A percentile compares a stretch with the other conserved stretches of the same genome.
These are phyloP conservation scores for Blastocystis hominis DNA, from an alignment of 352 stramenopile genomes.

Conservation along the genomic window DNA sequence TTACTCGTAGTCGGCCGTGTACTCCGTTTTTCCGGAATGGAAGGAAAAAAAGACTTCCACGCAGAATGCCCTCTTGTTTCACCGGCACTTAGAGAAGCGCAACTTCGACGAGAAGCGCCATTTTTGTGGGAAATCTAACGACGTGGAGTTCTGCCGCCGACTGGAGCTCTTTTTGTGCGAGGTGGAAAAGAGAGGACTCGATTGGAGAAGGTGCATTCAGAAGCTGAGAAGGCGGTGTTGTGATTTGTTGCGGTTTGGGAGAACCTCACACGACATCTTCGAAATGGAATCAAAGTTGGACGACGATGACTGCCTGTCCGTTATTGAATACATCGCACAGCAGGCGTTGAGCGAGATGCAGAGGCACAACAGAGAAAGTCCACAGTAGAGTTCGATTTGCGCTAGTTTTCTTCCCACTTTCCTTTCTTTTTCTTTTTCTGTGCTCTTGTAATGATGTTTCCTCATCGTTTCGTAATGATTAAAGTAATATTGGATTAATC, in stretches of 20 bases:
- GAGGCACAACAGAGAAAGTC: too few relatives aligned
- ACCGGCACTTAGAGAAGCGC: neutral
- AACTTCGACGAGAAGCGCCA: constrained; percentile 13
- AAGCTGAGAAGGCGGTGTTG: constrained; percentile 31
- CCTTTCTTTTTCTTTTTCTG: too few relatives aligned
- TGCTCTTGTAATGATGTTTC: too few relatives aligned
- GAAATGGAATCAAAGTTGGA: neutral
- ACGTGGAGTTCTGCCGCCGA: neutral
- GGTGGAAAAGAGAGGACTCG: neutral
- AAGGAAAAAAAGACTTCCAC: constrained; percentile 17
- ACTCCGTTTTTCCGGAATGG: constrained; percentile 27
- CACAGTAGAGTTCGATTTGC: too few relatives aligned
- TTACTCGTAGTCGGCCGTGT: neutral
- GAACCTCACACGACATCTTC: neutral
- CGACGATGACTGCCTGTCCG: neutral
- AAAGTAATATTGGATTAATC: neutral
- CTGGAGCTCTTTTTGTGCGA: constrained; percentile 17
- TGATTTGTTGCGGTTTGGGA: constrained; percentile 16
- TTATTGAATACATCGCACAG: constrained; percentile 13
- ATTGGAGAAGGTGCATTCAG: constrained; percentile 31
- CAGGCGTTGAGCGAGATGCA: neutral
- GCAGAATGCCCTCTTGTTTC: neutral
- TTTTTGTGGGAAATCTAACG: neutral
- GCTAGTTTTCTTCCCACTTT: too few relatives aligned
- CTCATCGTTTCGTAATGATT: too few relatives aligned